These are phyloP conservation scores for Pseudonitzschia multiseries DNA, from an alignment of 108 stramenopile genomes.

Conservation along the genomic window DNA sequence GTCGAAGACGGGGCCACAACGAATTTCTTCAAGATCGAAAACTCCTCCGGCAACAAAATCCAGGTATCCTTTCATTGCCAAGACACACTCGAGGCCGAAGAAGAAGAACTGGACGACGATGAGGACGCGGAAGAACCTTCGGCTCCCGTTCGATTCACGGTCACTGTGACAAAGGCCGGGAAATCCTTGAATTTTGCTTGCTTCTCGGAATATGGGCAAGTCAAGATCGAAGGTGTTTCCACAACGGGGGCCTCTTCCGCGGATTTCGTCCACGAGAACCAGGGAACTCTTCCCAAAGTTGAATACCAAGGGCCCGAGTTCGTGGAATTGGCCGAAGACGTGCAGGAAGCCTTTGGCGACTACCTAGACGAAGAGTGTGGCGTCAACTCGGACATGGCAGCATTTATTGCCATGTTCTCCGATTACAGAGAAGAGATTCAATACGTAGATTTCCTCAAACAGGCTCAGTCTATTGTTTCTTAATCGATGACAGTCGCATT, in stretches of 20 bases:
- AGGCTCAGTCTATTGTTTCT: slow-evolving; percentile 38
- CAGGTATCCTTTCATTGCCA: slow-evolving; percentile 79
- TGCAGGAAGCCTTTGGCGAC: slow-evolving; percentile 58
- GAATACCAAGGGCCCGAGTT: slow-evolving; percentile 81
- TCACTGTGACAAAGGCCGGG: slow-evolving; percentile 71
- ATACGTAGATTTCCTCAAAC: slow-evolving; percentile 52
- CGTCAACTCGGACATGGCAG: slow-evolving; percentile 61
- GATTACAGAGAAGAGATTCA: slow-evolving; percentile 71
- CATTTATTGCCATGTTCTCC: slow-evolving; percentile 72
- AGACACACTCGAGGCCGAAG: slow-evolving; percentile 52
- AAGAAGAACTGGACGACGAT: slow-evolving; percentile 1
- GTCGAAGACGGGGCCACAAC: slow-evolving; percentile 46
- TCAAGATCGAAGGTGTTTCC: slow-evolving; percentile 53
- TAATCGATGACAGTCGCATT: background rate
- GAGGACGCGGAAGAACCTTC: slow-evolving; percentile 45
- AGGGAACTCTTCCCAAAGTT: slow-evolving; percentile 22
- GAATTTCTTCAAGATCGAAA: slow-evolving; percentile 20
- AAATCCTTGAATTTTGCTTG: slow-evolving; percentile 66
- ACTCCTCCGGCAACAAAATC: slow-evolving; percentile 46
- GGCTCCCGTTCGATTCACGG: slow-evolving; percentile 60
- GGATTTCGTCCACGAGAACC: slow-evolving; percentile 31
- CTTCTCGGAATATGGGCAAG: slow-evolving; percentile 39
- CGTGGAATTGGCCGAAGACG: slow-evolving; percentile 68
- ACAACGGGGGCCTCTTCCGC: slow-evolving; percentile 22
- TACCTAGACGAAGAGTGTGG: slow-evolving; percentile 64